These are phyloP conservation scores for Voacanga thouarsii DNA, from an alignment of 257 asterid genomes.

Conservation along the genomic window DNA sequence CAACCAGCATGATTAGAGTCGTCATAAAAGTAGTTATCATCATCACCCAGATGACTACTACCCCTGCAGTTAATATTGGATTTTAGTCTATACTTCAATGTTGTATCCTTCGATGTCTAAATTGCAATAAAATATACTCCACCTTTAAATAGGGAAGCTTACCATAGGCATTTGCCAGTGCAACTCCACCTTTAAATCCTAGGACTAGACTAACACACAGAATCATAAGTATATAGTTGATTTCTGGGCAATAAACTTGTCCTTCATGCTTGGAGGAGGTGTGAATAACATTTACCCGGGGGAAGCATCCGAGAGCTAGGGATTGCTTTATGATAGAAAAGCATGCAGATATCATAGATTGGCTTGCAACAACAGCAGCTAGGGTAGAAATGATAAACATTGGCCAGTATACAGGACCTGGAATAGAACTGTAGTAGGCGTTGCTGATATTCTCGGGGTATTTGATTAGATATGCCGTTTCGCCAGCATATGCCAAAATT, in stretches of 20 bases:
- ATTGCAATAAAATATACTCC: background rate
- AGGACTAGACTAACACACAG: conserved; percentile 45
- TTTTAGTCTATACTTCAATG: background rate
- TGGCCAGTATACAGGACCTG: conserved; percentile 62
- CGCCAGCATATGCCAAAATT: conserved; percentile 59
- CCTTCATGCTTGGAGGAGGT: conserved; percentile 66
- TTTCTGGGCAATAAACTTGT: conserved; percentile 72
- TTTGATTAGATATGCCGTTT: conserved; percentile 56
- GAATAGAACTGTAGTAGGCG: conserved; percentile 68
- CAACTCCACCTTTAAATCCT: conserved; percentile 54
- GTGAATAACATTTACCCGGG: conserved; percentile 57
- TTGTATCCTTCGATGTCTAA: background rate
- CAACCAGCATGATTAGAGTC: conserved; percentile 53
- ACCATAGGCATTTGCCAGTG: conserved; percentile 65
- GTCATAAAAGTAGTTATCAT: conserved; percentile 59
- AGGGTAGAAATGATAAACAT: conserved; percentile 63
- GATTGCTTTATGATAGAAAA: conserved; percentile 71
- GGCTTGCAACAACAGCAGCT: conserved; percentile 58
- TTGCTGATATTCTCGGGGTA: conserved; percentile 49
- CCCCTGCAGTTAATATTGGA: conserved; percentile 15
- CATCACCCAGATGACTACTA: conserved; percentile 80
- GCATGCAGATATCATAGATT: conserved; percentile 71
- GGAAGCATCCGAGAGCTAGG: conserved; percentile 62
- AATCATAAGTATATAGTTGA: conserved; percentile 45
- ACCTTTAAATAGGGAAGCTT: conserved; percentile 4